Evolutionary conservation across 768 basidiomycete species (phyloP).

Genomic region (Infundibulicybe gibba): DNA sequence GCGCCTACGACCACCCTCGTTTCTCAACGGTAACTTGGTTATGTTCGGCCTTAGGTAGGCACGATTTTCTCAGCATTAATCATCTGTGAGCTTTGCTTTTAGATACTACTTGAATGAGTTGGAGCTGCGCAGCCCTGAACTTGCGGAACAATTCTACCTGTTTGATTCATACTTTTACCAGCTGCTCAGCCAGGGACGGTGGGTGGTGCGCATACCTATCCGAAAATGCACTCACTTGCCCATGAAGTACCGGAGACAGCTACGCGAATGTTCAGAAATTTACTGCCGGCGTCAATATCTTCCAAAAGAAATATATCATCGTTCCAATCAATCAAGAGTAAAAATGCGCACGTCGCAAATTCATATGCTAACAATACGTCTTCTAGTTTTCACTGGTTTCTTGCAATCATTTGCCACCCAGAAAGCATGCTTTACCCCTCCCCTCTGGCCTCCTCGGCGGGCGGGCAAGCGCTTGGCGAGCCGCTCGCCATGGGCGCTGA

Average conservation of each 20-base stretch:
- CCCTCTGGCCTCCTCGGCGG: not conserved
- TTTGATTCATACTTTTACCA: constrained; percentile 99
- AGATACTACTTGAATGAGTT: constrained; percentile 72
- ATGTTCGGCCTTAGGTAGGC: constrained; percentile 93
- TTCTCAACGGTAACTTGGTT: constrained; percentile 93
- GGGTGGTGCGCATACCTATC: constrained; percentile 11
- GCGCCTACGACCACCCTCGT: too few species aligned
- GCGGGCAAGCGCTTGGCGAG: not conserved
- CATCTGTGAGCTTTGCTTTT: constrained; percentile 5
- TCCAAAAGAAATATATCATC: constrained; percentile 88
- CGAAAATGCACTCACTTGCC: too few species aligned
- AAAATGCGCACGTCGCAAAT: constrained; percentile 13
- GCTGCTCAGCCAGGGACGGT: constrained; percentile 78
- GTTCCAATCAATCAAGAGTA: constrained; percentile 98
- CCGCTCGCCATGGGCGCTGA: constrained; percentile 7
- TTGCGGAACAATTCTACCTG: constrained; percentile 76
- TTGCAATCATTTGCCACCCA: constrained; percentile 89
- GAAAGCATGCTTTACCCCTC: constrained; percentile 49
- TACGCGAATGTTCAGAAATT: constrained; percentile 90
- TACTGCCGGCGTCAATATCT: constrained; percentile 87
- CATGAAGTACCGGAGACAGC: constrained; percentile 57
- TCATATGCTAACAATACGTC: not conserved
- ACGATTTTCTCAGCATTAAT: not conserved
- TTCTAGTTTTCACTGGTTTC: constrained; percentile 90
- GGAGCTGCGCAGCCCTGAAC: constrained; percentile 46